Evolutionary conservation across 2,329 filamentous ascomycete species (phyloP).

Genomic region (Lasiodiplodia sp.): DNA sequence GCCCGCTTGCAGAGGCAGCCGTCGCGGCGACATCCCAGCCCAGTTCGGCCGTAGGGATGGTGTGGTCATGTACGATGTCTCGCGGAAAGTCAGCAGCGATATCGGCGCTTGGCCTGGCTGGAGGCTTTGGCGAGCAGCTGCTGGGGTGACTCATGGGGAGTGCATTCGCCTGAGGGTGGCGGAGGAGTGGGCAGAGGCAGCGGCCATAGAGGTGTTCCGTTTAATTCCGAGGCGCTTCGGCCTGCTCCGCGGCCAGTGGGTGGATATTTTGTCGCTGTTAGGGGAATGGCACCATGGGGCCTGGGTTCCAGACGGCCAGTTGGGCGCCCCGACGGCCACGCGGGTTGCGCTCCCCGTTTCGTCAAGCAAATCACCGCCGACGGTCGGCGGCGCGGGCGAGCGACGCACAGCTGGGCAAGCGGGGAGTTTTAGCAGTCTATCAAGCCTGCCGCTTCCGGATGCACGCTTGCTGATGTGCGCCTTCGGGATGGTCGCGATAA

Average conservation of each 20-base stretch:
- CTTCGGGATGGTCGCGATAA: constrained; percentile 28
- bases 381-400: constrained; percentile 12
- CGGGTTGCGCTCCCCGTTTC: constrained; percentile 18
- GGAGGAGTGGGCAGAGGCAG: not conserved
- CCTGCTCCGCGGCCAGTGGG: constrained; percentile 18
- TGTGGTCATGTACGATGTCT: not conserved
- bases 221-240: constrained; percentile 17
- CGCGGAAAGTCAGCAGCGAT: constrained; percentile 37
- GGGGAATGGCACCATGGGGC: not conserved
- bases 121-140: constrained; percentile 34
- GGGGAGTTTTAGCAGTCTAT: constrained; percentile 24
- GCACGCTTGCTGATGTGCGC: constrained; percentile 19
- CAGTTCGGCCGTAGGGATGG: constrained; percentile 3
- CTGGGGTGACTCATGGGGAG: constrained; percentile 48
- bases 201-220: constrained; percentile 8
- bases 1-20: constrained; percentile 7
- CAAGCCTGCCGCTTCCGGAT: constrained; percentile 22
- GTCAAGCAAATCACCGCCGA: constrained; percentile 24
- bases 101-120: constrained; percentile 40
- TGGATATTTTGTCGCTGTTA: constrained; percentile 25
- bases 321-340: constrained; percentile 7
- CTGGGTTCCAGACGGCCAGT: constrained; percentile 3
- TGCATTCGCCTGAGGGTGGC: constrained; percentile 16
- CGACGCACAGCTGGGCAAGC: constrained; percentile 23
- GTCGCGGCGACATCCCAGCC: constrained; percentile 25